Evolutionary conservation across 257 asterid species (phyloP), one percentile per base, ranked within the genome.

Genomic region (Solanum clarkiae): DNA sequence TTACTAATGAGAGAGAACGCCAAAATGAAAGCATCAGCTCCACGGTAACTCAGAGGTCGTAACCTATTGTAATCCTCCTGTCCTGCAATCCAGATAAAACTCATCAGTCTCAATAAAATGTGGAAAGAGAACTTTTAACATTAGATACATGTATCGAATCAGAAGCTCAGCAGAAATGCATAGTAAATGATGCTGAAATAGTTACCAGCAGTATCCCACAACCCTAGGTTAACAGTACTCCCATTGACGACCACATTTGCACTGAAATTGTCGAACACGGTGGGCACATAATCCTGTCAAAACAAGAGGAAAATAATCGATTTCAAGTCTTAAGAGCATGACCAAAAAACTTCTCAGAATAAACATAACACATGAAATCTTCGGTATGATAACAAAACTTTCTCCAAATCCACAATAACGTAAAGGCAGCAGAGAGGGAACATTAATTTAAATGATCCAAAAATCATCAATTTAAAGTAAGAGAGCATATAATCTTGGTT

Each of bases 251-350:
- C 93, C 85, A 91, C 93, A 65, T 91, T 91, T 82, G 93, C 93
- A 88, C 93, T 91, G 92, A 91, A 91, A 84, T 91, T 91, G 86
- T 91, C 93, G 79, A 91, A 91, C 24, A 91, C 93, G 6, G 93
- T 91, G 60, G 93, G 93, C 86, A 91, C 93, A 71, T 91, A 91
- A 83, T 91, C 99, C 98, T 95, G 97, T 90, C 86, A 32, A 87
- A 47, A 56, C 49, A 84, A 60, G 82, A 70, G 26, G 82, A 77
- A 16, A 77, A 77, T 17, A 26, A 53, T 10, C 53, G 2, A 79
- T 24, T 24, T 51, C 74, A 44, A 22, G 7, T 29, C 36, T 55
- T 32, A 22, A 80, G 49, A 56, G 18, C 29, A 56, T 80, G 11
- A 42, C 56, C 11, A 0, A 13, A 3, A 72, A 72, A 20, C 54